Conservation (phyloP, 495 filamentous ascomycete species). For the Eremomyces bilateralis region DNA sequence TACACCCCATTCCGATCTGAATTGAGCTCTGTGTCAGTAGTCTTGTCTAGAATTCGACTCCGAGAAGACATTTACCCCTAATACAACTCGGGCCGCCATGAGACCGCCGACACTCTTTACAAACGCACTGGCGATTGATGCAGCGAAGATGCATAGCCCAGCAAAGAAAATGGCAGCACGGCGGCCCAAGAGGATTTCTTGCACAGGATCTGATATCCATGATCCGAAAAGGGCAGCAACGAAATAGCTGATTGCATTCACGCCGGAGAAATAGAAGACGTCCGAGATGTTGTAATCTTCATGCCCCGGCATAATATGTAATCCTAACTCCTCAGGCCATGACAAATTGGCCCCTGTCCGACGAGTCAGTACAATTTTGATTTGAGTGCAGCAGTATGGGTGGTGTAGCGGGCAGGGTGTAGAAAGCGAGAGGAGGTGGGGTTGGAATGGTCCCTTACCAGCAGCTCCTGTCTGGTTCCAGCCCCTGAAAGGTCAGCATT, state of each 20-base stretch:
- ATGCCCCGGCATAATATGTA: background rate
- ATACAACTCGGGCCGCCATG: background rate
- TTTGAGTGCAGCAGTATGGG: too few species aligned
- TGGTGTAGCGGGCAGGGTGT: too few species aligned
- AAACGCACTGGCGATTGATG: conserved; percentile 39
- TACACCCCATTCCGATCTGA: too few species aligned
- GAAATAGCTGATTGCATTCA: background rate
- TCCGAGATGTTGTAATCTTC: background rate
- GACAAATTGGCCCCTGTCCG: conserved; percentile 1
- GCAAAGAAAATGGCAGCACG: background rate
- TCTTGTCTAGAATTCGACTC: too few species aligned
- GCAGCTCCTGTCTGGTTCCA: too few species aligned
- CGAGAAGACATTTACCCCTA: too few species aligned
- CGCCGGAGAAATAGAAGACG: background rate
- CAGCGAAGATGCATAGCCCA: conserved; percentile 40
- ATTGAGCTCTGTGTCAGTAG: too few species aligned
- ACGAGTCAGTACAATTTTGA: too few species aligned
- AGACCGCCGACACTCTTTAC: background rate
- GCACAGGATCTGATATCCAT: background rate
- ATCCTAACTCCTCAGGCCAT: conserved; percentile 1
- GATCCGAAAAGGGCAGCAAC: background rate
- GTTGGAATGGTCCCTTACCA: too few species aligned
- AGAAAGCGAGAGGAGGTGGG: too few species aligned
- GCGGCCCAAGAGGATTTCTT: background rate
- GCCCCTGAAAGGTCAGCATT: too few species aligned